Conservation (phyloP, 1,139 yeast genomes). For the Nakaseomyces nivariensis region DNA sequence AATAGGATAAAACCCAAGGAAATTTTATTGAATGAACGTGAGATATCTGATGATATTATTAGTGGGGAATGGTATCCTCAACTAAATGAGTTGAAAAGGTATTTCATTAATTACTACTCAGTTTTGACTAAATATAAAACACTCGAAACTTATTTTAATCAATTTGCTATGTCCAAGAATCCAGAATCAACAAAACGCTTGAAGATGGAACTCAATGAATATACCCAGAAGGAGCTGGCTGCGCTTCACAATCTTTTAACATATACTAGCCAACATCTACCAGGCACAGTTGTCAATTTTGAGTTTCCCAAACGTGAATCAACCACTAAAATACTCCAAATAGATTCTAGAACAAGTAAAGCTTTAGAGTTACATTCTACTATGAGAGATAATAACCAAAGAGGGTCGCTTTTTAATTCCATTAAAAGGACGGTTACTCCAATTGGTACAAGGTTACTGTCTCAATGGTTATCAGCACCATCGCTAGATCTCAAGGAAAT, state of each 20-base stretch:
- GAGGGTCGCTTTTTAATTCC: conserved; percentile 62
- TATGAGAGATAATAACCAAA: conserved; percentile 45
- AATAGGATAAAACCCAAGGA: conserved; percentile 33
- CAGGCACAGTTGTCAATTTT: conserved; percentile 40
- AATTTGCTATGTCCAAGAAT: conserved; percentile 20
- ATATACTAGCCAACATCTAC: conserved; percentile 48
- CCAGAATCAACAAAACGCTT: conserved; percentile 21
- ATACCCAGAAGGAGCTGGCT: conserved; percentile 39
- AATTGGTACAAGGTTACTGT: conserved; percentile 68
- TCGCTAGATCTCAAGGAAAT: conserved; percentile 50
- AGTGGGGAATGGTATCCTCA: conserved; percentile 49
- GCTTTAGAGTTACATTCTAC: conserved; percentile 66
- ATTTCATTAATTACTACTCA: conserved; percentile 47
- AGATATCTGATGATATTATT: conserved; percentile 28
- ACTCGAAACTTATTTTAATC: conserved; percentile 25
- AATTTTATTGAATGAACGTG: conserved; percentile 30
- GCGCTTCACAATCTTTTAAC: conserved; percentile 49
- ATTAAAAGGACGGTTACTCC: conserved; percentile 67
- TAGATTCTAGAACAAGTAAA: conserved; percentile 73
- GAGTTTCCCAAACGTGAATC: conserved; percentile 43
- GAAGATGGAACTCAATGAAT: conserved; percentile 21
- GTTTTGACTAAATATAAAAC: conserved; percentile 31
- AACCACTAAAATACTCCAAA: conserved; percentile 50
- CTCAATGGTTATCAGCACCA: conserved; percentile 81
- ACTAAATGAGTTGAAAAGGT: conserved; percentile 50